Conservation (phyloP, 2,329 filamentous ascomycete species). For the Sordariomycetes sp. region DNA sequence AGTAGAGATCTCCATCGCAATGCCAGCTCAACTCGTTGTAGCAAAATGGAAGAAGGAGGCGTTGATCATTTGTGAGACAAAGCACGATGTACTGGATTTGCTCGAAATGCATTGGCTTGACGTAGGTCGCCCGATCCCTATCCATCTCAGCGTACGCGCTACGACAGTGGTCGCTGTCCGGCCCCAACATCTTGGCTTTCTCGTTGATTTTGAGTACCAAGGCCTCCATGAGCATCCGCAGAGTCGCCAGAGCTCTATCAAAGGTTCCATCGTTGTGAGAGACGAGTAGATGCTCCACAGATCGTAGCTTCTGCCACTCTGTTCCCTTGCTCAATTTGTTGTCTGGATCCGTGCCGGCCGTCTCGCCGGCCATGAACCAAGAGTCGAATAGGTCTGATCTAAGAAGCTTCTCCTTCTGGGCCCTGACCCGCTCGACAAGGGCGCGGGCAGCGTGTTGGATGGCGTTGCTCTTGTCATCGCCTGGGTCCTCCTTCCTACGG, state of each 20-base stretch:
- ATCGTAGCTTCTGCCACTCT: conserved; percentile 22
- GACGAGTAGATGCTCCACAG: conserved; percentile 15
- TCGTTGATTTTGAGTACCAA: conserved; percentile 9
- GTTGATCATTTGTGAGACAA: conserved; percentile 20
- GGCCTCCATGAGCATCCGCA: conserved; percentile 13
- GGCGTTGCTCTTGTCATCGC: conserved; percentile 45
- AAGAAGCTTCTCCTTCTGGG: conserved; percentile 17
- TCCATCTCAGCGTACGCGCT: conserved; percentile 13
- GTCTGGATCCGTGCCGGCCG: too few relatives aligned
- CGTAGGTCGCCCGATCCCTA: conserved; percentile 25
- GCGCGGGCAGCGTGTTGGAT: conserved; percentile 49
- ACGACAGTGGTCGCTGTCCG: conserved; percentile 1
- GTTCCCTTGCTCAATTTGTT: too few relatives aligned
- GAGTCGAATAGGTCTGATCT: conserved; percentile 21
- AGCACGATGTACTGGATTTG: conserved; percentile 13
- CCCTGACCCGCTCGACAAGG: conserved; percentile 36
- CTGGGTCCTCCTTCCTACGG: conserved; percentile 34
- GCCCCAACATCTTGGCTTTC: conserved; percentile 8
- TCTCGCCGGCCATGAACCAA: conserved; percentile 14
- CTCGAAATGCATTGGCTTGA: conserved; percentile 18
- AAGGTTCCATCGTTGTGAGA: conserved; percentile 3
- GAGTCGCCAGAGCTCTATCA: conserved; percentile 6
- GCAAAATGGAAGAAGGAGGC: conserved; percentile 22
- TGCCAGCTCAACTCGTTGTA: conserved; percentile 17
- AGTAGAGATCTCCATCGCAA: background rate